A percentile compares a stretch with the other conserved stretches of the same genome.
Evolutionary conservation across 2,329 filamentous ascomycete genomes (phyloP).

Genomic region (Simplicillium aogashimaense): DNA sequence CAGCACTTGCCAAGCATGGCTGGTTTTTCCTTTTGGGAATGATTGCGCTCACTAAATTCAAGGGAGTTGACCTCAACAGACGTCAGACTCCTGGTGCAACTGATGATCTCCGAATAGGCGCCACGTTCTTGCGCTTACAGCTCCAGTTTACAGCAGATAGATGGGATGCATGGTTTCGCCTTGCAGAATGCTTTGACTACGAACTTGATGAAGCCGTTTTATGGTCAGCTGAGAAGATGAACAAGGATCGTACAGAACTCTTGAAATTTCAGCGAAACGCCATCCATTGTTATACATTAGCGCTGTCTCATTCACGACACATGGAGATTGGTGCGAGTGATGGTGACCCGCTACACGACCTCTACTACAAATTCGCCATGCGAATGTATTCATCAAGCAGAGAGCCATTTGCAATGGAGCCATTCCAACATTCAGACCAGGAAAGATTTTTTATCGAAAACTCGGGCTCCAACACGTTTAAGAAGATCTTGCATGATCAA

Average conservation of each 20-base stretch:
- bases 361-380: slow-evolving; percentile 52
- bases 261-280: slow-evolving; percentile 67
- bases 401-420: slow-evolving; percentile 54
- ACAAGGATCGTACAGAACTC: slow-evolving; percentile 67
- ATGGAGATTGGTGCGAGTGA: slow-evolving; percentile 33
- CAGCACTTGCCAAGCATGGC: slow-evolving; percentile 64
- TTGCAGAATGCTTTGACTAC: slow-evolving; percentile 80
- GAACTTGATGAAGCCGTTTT: slow-evolving; percentile 80
- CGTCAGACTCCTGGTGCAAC: slow-evolving; percentile 69
- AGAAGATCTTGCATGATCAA: slow-evolving; percentile 40
- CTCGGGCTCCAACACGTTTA: slow-evolving; percentile 39
- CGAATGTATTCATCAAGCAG: slow-evolving; percentile 52
- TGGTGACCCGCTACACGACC: slow-evolving; percentile 43
- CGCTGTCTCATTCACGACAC: slow-evolving; percentile 43
- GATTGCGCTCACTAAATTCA: slow-evolving; percentile 80
- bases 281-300: slow-evolving; percentile 68
- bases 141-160: slow-evolving; percentile 71
- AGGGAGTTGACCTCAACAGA: slow-evolving; percentile 57
- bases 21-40: slow-evolving; percentile 92
- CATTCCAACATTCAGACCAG: slow-evolving; percentile 45
- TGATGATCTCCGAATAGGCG: slow-evolving; percentile 74
- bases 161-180: slow-evolving; percentile 86
- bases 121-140: slow-evolving; percentile 71
- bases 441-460: slow-evolving; percentile 47
- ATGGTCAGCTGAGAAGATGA: slow-evolving; percentile 87